These are phyloP conservation scores for Penicillium vulpinum DNA, from an alignment of 2,329 filamentous ascomycete genomes.

Conservation along the genomic window DNA sequence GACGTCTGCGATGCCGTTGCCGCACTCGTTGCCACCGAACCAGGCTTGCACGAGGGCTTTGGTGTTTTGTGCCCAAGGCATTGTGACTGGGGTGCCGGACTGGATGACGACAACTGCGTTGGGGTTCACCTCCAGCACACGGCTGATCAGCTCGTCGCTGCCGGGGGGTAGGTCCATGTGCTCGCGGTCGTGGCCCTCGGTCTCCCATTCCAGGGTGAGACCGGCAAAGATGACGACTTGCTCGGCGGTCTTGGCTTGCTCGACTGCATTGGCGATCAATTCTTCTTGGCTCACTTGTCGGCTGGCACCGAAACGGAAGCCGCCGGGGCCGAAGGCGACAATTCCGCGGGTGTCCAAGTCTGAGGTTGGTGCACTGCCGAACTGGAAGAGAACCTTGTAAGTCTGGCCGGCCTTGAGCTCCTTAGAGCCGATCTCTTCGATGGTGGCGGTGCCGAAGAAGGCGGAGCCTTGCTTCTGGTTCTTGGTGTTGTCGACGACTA, in stretches of 20 bases:
- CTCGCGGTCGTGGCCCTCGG: constrained; percentile 65
- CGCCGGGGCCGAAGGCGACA: constrained; percentile 59
- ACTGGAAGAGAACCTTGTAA: constrained; percentile 62
- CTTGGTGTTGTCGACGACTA: constrained; percentile 66
- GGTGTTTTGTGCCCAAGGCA: constrained; percentile 49
- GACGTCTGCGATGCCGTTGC: constrained; percentile 76
- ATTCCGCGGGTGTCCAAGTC: constrained; percentile 53
- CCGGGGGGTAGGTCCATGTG: constrained; percentile 59
- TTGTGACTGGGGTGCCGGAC: constrained; percentile 67
- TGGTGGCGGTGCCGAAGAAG: constrained; percentile 65
- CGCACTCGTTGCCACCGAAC: constrained; percentile 86
- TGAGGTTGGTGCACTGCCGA: constrained; percentile 60
- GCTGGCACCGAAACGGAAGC: constrained; percentile 62
- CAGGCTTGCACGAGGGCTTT: constrained; percentile 71
- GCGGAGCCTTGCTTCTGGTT: constrained; percentile 63
- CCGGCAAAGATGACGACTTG: constrained; percentile 78
- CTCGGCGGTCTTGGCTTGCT: constrained; percentile 67
- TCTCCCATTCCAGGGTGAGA: constrained; percentile 79
- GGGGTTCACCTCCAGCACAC: constrained; percentile 65
- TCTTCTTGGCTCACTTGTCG: constrained; percentile 58
- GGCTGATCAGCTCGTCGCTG: constrained; percentile 61
- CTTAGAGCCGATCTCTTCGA: constrained; percentile 62
- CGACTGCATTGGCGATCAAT: constrained; percentile 66
- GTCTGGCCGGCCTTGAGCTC: constrained; percentile 59
- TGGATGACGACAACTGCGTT: constrained; percentile 74